Base-by-base conservation (phyloP, 1,284 basidiomycete species). In the Vanrija pseudolonga region DNA sequence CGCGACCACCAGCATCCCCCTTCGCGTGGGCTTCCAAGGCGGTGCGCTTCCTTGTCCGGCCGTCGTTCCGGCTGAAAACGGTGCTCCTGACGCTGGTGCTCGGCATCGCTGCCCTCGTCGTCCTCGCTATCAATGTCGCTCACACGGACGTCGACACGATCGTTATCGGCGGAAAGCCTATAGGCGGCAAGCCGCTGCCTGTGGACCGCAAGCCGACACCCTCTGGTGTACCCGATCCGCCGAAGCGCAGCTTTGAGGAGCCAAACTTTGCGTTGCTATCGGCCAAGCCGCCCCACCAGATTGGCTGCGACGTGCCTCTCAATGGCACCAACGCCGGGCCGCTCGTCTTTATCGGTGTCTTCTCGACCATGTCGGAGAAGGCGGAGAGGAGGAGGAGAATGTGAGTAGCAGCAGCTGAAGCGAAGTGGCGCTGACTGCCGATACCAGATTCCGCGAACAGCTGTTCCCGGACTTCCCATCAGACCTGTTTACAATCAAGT, bases 321-420 rank as follows among this genome's bases (percentile, higher is more conserved):
- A 59, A 63, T 28, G 67, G 63, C 9, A 55, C 60, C 11, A 67
- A 69, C 15, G 57, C 53, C 9, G 73, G 72, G 2, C 65, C 69
- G 4, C 60, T 78, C 50, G 57, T 74, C 6, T 73, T 77, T 46
- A 39, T 77, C 36, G 76, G 76, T 3, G 67, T 78, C 26, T 78
- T 78, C 52, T 72, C 71, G 1, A 62, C 65, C 1, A 69, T 67
- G 17, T 63, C 64, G 37, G 66, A 60, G 40, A 67, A 61, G 51
- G 63, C 44, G 5, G 60, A 9, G 5, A 9, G 14, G 32, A 32
- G 32, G 73, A 36, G 53, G 73, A 43, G 71, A 73, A 56, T 75
- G 73, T 75, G 59, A 66, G 73, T 69, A 11, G 7, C 26, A 8
- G 24, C n/a, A n/a, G n/a, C n/a, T 4, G 18, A 20, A 9, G 24